Percentiles rank a stretch among this genome's conserved stretches.
Evolutionary conservation across 371 early-diverging fungal species (phyloP).

Genomic region (Amoeboaphelidium protococcarum): DNA sequence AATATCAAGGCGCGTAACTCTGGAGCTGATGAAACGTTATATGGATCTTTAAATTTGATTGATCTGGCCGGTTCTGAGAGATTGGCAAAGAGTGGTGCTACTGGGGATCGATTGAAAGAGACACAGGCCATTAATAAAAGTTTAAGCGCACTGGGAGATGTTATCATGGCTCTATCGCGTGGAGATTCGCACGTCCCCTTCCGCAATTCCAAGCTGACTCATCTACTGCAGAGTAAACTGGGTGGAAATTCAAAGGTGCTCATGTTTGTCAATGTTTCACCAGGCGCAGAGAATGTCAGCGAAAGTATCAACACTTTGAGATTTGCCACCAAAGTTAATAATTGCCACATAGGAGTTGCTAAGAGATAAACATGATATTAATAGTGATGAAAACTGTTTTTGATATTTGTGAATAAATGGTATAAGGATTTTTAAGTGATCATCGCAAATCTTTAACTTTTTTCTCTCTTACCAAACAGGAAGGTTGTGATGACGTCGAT

Average conservation of each 20-base stretch:
- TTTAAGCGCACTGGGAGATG: slow-evolving; percentile 72
- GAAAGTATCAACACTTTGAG: slow-evolving; percentile 83
- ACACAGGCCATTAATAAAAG: slow-evolving; percentile 94
- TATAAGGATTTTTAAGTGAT: too few relatives aligned
- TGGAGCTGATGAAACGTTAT: slow-evolving; percentile 31
- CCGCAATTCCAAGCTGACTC: slow-evolving; percentile 89
- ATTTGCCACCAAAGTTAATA: slow-evolving; percentile 75
- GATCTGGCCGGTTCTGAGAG: slow-evolving; percentile 99
- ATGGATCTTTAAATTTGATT: slow-evolving; percentile 68
- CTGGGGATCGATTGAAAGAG: slow-evolving; percentile 74
- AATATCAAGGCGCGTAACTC: slow-evolving; percentile 41
- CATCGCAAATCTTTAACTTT: too few relatives aligned
- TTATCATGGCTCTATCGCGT: slow-evolving; percentile 67
- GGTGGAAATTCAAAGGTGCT: slow-evolving; percentile 83
- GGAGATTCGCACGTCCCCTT: slow-evolving; percentile 76
- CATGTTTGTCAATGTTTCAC: slow-evolving; percentile 95
- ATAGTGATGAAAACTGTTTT: too few relatives aligned
- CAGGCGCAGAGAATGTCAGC: slow-evolving; percentile 31
- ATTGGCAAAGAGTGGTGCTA: slow-evolving; percentile 54
- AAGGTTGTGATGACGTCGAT: too few relatives aligned
- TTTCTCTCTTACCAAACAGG: too few relatives aligned
- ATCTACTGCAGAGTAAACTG: slow-evolving; percentile 65
- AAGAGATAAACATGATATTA: too few relatives aligned
- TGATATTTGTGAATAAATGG: too few relatives aligned
- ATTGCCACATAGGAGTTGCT: slow-evolving; percentile 1